A percentile compares a stretch with the other conserved stretches of the same genome.
These are phyloP conservation scores for Salvia sclarea DNA, from an alignment of 305 asterid genomes.

Conservation along the genomic window DNA sequence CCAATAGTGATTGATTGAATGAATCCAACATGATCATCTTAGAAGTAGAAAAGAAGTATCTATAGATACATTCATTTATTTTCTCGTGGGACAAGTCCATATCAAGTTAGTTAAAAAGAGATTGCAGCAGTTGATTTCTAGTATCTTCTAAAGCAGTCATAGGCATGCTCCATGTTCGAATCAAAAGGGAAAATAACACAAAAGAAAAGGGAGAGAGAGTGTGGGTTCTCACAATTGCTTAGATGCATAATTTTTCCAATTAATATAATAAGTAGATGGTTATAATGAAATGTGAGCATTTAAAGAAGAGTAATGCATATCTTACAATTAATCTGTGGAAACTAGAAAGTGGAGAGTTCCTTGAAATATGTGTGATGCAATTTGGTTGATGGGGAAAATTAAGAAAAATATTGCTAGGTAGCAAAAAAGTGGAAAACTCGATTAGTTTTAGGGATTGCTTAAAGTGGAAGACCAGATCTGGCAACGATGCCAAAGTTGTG, in stretches of 20 bases:
- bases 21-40: neutral
- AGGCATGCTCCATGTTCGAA: neutral
- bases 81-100: neutral
- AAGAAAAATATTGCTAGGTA: neutral
- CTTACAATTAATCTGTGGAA: too few relatives aligned
- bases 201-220: neutral
- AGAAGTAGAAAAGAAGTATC: neutral
- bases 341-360: too few relatives aligned
- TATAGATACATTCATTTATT: neutral
- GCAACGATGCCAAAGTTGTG: neutral
- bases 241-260: too few relatives aligned
- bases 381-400: neutral
- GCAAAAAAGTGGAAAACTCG: slow-evolving; percentile 9
- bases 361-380: neutral
- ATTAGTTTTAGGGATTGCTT: slow-evolving; percentile 27
- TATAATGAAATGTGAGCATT: too few relatives aligned
- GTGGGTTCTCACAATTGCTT: too few relatives aligned
- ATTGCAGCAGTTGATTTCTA: slow-evolving; percentile 9
- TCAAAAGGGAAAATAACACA: neutral
- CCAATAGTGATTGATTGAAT: neutral
- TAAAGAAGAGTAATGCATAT: neutral
- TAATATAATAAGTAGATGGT: too few relatives aligned
- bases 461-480: slow-evolving; percentile 31
- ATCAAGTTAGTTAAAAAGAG: slow-evolving; percentile 11
- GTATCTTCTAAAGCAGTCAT: neutral